phyloP scores from a whole-genome alignment of 2,329 filamentous ascomycete genomes.

The Clonostachys rosea region DNA sequence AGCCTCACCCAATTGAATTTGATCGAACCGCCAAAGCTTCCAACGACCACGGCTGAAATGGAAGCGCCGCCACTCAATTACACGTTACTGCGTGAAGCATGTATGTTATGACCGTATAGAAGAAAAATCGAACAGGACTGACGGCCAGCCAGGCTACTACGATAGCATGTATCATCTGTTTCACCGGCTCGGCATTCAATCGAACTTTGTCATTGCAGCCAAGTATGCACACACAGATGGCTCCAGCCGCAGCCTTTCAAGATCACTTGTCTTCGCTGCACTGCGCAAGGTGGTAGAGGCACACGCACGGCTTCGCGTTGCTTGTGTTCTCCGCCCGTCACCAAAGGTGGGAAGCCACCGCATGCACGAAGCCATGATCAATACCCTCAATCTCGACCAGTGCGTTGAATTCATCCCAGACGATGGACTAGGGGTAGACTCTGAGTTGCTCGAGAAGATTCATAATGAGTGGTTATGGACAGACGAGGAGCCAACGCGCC shows the following conservation, averaged over 20 bases:
- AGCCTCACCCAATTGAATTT: too few relatives aligned
- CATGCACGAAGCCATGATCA: background rate
- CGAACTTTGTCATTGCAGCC: conserved; percentile 13
- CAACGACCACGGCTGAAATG: too few relatives aligned
- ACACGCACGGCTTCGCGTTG: conserved; percentile 8
- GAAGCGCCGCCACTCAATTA: background rate
- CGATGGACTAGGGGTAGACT: background rate
- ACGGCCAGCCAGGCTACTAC: background rate
- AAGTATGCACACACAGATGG: conserved; percentile 3
- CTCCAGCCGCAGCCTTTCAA: background rate
- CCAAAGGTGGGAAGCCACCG: conserved; percentile 1
- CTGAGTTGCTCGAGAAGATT: background rate
- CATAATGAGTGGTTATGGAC: background rate
- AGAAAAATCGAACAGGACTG: background rate
- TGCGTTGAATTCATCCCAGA: background rate
- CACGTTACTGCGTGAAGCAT: background rate
- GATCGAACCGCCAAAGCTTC: too few relatives aligned
- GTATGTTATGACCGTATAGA: background rate
- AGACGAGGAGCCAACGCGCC: background rate
- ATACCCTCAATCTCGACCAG: background rate
- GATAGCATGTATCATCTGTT: conserved; percentile 11
- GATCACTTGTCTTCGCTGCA: conserved; percentile 5
- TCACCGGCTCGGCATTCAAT: conserved; percentile 12
- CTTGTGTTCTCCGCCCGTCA: conserved; percentile 5
- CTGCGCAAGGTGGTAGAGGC: conserved; percentile 7